A percentile compares a stretch with the other conserved stretches of the same genome.
These are phyloP conservation scores for Pholiota microspora DNA, from an alignment of 768 basidiomycete species.

Conservation along the genomic window DNA sequence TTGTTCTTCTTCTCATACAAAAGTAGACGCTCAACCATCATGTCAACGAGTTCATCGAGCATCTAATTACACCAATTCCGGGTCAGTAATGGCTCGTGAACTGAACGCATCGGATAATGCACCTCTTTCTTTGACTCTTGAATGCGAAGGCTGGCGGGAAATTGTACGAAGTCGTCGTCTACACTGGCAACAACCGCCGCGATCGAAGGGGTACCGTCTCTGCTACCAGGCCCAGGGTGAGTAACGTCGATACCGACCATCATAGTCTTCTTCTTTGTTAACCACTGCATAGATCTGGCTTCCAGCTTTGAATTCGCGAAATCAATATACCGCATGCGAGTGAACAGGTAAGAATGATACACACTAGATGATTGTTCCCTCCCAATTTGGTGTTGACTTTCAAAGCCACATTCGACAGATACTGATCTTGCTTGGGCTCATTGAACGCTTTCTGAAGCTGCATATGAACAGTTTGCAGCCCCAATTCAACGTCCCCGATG, in stretches of 20 bases:
- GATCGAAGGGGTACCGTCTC: constrained; percentile 75
- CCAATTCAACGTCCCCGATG: constrained; percentile 71
- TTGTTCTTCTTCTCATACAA: constrained; percentile 55
- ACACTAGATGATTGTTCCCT: constrained; percentile 68
- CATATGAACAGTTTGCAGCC: constrained; percentile 77
- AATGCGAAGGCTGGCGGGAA: constrained; percentile 69
- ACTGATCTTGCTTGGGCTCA: constrained; percentile 68
- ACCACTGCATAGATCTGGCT: constrained; percentile 54
- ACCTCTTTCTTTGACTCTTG: constrained; percentile 58
- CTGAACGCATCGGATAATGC: background rate
- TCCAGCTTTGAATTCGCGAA: constrained; percentile 51
- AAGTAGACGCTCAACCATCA: constrained; percentile 71
- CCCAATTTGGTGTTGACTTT: constrained; percentile 85
- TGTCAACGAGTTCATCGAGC: constrained; percentile 59
- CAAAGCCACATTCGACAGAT: constrained; percentile 78
- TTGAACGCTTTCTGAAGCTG: constrained; percentile 57
- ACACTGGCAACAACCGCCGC: constrained; percentile 81
- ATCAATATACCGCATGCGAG: no score
- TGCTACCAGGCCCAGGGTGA: constrained; percentile 68
- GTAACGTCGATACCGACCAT: constrained; percentile 85
- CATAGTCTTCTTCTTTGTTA: constrained; percentile 70
- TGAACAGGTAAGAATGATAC: no score
- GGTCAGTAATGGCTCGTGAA: constrained; percentile 5
- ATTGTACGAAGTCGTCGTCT: constrained; percentile 70
- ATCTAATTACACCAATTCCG: constrained; percentile 46